Evolutionary conservation across 2,329 filamentous ascomycete species (phyloP).

Genomic region (Teratosphaeria pseudoeucalypti): DNA sequence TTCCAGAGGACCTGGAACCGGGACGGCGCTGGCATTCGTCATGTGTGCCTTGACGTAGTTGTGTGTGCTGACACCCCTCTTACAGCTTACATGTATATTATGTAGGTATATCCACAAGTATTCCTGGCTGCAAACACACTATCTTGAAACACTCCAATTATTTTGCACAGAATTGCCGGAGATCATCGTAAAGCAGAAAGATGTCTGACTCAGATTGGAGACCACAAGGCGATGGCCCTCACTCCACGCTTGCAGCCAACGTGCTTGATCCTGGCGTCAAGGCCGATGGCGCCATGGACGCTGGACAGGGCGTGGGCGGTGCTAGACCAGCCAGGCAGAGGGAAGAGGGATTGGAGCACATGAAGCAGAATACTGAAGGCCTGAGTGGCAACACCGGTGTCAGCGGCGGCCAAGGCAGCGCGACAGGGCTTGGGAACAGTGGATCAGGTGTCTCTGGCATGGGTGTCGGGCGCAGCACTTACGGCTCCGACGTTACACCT

Average conservation of each 20-base stretch:
- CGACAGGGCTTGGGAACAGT: neutral
- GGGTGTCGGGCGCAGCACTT: neutral
- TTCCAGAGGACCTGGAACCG: neutral
- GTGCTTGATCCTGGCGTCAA: constrained; percentile 6
- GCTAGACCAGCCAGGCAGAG: neutral
- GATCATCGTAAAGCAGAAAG: neutral
- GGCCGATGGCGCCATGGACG: constrained; percentile 5
- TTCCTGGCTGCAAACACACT: neutral
- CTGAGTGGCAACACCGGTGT: neutral
- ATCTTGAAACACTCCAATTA: neutral
- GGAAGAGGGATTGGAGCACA: constrained; percentile 7
- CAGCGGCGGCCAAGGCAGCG: neutral
- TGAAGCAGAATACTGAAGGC: neutral
- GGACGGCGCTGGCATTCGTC: neutral
- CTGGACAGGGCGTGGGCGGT: constrained; percentile 5
- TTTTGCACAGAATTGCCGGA: neutral
- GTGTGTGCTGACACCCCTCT: neutral
- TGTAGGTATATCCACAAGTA: neutral
- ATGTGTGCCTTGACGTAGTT: neutral
- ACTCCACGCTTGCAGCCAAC: constrained; percentile 6
- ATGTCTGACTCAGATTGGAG: neutral
- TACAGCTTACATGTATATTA: neutral
- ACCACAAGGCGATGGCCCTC: neutral
- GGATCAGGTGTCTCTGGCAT: neutral
- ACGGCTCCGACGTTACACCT: neutral